A percentile compares a stretch with the other conserved stretches of the same genome.
These are phyloP conservation scores for Magnolia sinica DNA, from an alignment of 164 flowering plant genomes.

Conservation along the genomic window DNA sequence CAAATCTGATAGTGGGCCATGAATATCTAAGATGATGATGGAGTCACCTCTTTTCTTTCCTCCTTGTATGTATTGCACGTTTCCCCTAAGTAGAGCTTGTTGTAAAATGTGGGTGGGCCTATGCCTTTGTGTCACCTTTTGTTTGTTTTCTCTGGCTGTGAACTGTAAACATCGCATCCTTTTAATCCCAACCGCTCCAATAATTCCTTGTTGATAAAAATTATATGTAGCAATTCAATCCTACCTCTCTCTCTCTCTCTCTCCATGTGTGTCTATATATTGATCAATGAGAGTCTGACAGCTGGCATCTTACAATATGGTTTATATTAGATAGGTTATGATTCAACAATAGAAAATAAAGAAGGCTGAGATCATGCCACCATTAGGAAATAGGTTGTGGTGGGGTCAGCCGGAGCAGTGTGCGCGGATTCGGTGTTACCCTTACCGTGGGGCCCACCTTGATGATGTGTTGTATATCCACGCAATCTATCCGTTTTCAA, in stretches of 20 bases:
- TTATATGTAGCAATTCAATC: not conserved
- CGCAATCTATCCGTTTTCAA: too few relatives aligned
- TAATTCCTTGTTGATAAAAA: not conserved
- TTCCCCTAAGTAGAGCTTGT: not conserved
- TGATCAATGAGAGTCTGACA: too few relatives aligned
- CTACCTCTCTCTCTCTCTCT: not conserved
- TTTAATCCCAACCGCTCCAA: not conserved
- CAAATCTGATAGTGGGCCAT: not conserved
- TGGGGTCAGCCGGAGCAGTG: too few relatives aligned
- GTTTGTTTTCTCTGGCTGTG: not conserved
- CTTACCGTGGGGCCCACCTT: too few relatives aligned
- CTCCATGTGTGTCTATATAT: too few relatives aligned
- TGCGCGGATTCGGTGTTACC: too few relatives aligned
- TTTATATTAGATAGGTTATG: too few relatives aligned
- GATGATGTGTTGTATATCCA: too few relatives aligned
- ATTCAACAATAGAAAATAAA: too few relatives aligned
- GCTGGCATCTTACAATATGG: too few relatives aligned
- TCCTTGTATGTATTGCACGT: constrained; percentile 1
- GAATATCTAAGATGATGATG: not conserved
- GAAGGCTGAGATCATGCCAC: too few relatives aligned
- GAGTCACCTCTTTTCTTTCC: not conserved
- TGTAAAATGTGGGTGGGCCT: constrained; percentile 10
- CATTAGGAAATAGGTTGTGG: too few relatives aligned
- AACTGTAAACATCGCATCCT: not conserved
- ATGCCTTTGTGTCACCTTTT: not conserved